phyloP scores from a whole-genome alignment of 1,284 basidiomycete species.

The Vanrija humicola region DNA sequence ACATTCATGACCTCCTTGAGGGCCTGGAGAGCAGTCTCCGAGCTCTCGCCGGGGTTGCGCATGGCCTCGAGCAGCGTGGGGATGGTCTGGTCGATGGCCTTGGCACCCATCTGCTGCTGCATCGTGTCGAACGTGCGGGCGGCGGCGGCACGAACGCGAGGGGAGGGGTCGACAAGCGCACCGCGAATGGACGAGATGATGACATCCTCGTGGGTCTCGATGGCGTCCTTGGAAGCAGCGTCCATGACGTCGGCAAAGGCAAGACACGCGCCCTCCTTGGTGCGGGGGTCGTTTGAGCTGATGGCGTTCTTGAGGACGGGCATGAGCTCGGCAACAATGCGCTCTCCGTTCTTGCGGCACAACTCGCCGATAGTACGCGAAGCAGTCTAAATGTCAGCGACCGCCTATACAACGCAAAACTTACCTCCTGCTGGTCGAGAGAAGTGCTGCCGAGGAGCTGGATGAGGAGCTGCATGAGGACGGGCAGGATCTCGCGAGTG shows the following conservation, averaged over 20 bases:
- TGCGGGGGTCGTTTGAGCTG: slow-evolving; percentile 65
- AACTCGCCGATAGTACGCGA: slow-evolving; percentile 81
- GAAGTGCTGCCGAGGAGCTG: slow-evolving; percentile 72
- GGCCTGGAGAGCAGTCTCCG: slow-evolving; percentile 88
- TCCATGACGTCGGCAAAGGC: slow-evolving; percentile 86
- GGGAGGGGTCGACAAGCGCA: slow-evolving; percentile 83
- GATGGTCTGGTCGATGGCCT: slow-evolving; percentile 94
- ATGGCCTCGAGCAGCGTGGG: slow-evolving; percentile 92
- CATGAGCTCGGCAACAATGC: slow-evolving; percentile 79
- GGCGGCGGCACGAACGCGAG: slow-evolving; percentile 83
- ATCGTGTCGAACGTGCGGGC: slow-evolving; percentile 90
- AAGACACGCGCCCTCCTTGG: slow-evolving; percentile 83
- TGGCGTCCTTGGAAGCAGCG: slow-evolving; percentile 76
- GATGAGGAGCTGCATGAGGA: slow-evolving; percentile 74
- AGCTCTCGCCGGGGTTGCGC: slow-evolving; percentile 80
- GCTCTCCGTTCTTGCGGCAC: slow-evolving; percentile 94
- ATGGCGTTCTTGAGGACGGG: slow-evolving; percentile 69
- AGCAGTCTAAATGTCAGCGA: slow-evolving; percentile 59
- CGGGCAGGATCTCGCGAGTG: slow-evolving; percentile 91
- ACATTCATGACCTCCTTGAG: slow-evolving; percentile 91
- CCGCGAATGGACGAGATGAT: slow-evolving; percentile 81
- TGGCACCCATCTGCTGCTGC: slow-evolving; percentile 78
- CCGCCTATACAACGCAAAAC: slow-evolving; percentile 9
- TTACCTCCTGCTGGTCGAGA: slow-evolving; percentile 84
- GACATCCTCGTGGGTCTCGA: slow-evolving; percentile 84